Evolutionary conservation across 129 eudicot species (phyloP), one percentile per base, ranked within the genome.

Genomic region (Flaveria linearis): DNA sequence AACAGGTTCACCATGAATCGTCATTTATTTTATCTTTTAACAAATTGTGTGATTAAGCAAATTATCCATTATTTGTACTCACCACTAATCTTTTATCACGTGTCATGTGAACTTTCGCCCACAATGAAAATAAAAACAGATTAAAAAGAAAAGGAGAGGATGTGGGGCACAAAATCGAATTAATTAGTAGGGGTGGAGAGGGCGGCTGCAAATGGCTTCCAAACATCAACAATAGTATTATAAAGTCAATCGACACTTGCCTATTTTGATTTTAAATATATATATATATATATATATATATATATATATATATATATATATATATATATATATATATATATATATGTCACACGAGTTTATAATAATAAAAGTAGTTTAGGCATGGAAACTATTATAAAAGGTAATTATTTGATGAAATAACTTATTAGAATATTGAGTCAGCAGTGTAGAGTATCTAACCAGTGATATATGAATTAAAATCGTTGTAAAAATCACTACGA

Each of bases 101-200:
- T 72, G 66, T 17, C 2, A n/a, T 25, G n/a, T 8, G 9, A 14
- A 30, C 5, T 62, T 16, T 30, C 12, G 12, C 46, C 3, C 0
- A 13, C 5, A 23, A 60, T 0, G 26, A 60, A 28, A 63, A 14
- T 28, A 36, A 52, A 52, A 33, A 52, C 3, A 33, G 36, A 4
- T 15, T 61, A 36, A 1, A 50, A 68, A 26, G 39, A 33, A 76
- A 65, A 22, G 22, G 4, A 46, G 60, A 66, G 46, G 82, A 61
- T 43, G 82, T 70, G 72, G 82, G 82, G 7, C 77, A 78, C 76
- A 78, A 78, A 60, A 78, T 78, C 82, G 60, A 70, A 58, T 70
- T 58, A 62, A 78, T 49, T 64, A 76, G 8, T 20, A 58, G 55
- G 71, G 64, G 82, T 78, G 82, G 77, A 78, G 71, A 46, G 14